A percentile compares a stretch with the other conserved stretches of the same genome.
Evolutionary conservation across 2,329 filamentous ascomycete genomes (phyloP).

Genomic region (Diaporthe sp.): DNA sequence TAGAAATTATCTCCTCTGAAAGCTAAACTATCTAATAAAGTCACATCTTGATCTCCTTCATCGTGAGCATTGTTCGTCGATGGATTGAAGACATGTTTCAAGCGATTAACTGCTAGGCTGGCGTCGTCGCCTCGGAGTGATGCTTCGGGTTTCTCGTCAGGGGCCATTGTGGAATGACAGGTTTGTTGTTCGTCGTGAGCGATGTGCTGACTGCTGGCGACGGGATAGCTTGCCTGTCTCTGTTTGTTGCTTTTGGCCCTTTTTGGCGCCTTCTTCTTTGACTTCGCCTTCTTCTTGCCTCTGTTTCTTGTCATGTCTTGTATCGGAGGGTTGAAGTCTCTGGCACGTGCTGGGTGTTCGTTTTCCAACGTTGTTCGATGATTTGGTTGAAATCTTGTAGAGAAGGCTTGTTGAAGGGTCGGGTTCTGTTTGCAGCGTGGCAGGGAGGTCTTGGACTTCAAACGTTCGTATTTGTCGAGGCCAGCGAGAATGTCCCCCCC

Average conservation of each 20-base stretch:
- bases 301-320: slow-evolving; percentile 25
- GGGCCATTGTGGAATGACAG: not conserved
- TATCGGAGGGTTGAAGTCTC: not conserved
- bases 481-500: not conserved
- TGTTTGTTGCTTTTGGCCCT: not conserved
- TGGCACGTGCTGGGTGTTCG: not conserved
- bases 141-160: not conserved
- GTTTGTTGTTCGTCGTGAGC: not conserved
- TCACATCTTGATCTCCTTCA: slow-evolving; percentile 25
- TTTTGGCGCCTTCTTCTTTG: not conserved
- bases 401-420: not conserved
- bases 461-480: not conserved
- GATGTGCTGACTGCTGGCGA: not conserved
- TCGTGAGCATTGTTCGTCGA: slow-evolving; percentile 33
- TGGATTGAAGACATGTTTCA: slow-evolving; percentile 4
- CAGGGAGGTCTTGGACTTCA: not conserved
- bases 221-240: not conserved
- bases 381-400: no score
- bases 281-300: not conserved
- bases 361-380: not conserved
- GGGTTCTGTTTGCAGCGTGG: not conserved
- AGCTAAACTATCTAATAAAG: not conserved
- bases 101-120: not conserved
- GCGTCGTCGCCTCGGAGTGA: slow-evolving; percentile 2
- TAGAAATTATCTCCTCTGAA: no score